Base-by-base conservation (phyloP, 2,329 filamentous ascomycete species). In the Colletotrichum echinochloae region DNA sequence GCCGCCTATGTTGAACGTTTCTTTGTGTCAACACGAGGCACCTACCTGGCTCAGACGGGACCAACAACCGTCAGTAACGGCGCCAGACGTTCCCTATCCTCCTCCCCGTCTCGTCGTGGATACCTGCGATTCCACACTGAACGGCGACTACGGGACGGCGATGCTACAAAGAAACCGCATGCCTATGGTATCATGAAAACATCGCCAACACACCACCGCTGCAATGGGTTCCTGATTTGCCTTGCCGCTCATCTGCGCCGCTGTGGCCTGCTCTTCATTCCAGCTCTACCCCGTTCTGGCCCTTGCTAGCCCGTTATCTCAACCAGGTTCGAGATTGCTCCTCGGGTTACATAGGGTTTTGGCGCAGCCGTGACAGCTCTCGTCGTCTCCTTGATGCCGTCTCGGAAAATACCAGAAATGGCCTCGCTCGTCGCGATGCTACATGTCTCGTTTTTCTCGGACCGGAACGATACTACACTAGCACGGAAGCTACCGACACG, bases 111-210 rank as follows among this genome's bases (percentile, higher is more conserved):
- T 28, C 41, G 4, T 37, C 52, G 57, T 51, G 44, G 56, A n/a
- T 57, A 70, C 51, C n/a, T 44, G 67, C 67, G 56, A 62, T 56
- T 39, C 66, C 49, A 63, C 20, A 37, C 33, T 64, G 41, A 57
- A 57, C 46, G 62, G 65, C 41, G 48, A 61, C 51, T 9, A 64
- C 28, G 41, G 55, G 65, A 65, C 65, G 52, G 41, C 65, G 65
- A 70, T 66, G 65, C 41, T 46, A 46, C 59, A 52, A 61, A 71
- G 57, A 51, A 60, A 66, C 39, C 54, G 52, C 30, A 20, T 39
- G 46, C 46, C 33, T 54, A 68, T 23, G 68, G 41, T 46, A 71
- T 71, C 46, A 64, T 69, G 59, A 16, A 28, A 23, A 39, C 33
- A n/a, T 41, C 48, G 46, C 30, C 23, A 26, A 56, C 23, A 41